phyloP scores from a whole-genome alignment of 495 filamentous ascomycete species.

The Talaromyces ruber region DNA sequence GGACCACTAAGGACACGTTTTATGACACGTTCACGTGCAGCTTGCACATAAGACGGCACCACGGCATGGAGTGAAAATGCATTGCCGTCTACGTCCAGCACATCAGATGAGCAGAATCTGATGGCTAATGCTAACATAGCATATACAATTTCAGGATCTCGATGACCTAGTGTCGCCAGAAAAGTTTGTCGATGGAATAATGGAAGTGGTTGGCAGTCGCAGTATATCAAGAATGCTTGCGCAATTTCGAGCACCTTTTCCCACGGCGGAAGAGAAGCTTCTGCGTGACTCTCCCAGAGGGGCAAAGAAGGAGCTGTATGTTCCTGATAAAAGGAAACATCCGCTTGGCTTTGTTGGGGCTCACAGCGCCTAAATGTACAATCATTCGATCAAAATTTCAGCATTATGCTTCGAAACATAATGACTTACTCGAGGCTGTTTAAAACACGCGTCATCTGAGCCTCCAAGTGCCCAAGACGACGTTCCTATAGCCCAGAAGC shows the following conservation, averaged over 20 bases:
- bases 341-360: not conserved
- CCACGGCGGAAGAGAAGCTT: constrained; percentile 26
- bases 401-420: not conserved
- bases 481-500: constrained; percentile 23
- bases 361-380: not conserved
- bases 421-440: constrained; percentile 20
- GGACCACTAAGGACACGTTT: constrained; percentile 34
- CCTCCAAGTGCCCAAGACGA: constrained; percentile 29
- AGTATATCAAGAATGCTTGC: constrained; percentile 33
- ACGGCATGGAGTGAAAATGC: not conserved
- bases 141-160: constrained; percentile 34
- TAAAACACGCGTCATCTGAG: constrained; percentile 29
- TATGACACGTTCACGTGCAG: constrained; percentile 32
- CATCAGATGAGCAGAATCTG: constrained; percentile 20
- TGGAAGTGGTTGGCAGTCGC: constrained; percentile 38
- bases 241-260: constrained; percentile 28
- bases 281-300: not conserved
- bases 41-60: constrained; percentile 31
- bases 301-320: not conserved
- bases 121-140: constrained; percentile 29
- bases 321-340: not conserved
- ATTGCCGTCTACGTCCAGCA: constrained; percentile 2
- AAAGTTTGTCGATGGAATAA: constrained; percentile 32
- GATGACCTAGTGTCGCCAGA: constrained; percentile 20
- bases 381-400: not conserved